Evolutionary conservation across 2,329 filamentous ascomycete species (phyloP).

Genomic region (Colletotrichum agaves): DNA sequence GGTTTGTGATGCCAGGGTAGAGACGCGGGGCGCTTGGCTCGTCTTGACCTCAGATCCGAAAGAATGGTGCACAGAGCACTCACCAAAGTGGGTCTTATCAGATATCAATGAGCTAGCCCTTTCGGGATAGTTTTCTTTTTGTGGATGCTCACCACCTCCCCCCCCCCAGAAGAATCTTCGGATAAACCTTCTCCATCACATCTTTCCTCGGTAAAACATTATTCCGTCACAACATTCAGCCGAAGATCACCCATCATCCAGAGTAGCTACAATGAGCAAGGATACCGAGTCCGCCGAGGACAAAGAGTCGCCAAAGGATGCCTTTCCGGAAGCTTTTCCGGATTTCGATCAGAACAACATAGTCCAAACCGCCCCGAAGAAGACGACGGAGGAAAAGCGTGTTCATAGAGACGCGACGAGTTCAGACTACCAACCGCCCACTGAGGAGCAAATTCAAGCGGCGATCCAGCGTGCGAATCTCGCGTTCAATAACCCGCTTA

Average conservation of each 20-base stretch:
- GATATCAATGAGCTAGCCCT: not conserved
- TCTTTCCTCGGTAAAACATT: constrained; percentile 4
- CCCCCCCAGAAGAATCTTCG: constrained; percentile 2
- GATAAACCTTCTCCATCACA: constrained; percentile 4
- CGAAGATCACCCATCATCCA: constrained; percentile 31
- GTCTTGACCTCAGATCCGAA: constrained; percentile 29
- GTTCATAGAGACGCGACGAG: not conserved
- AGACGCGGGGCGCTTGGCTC: constrained; percentile 28
- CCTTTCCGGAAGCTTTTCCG: constrained; percentile 30
- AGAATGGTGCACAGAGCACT: constrained; percentile 32
- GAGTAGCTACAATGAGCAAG: constrained; percentile 6
- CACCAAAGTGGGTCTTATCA: constrained; percentile 24
- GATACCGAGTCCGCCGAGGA: constrained; percentile 28
- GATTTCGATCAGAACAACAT: constrained; percentile 15
- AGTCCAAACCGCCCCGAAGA: not conserved
- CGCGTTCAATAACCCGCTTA: constrained; percentile 19
- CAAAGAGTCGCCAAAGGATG: constrained; percentile 16
- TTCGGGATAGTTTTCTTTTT: constrained; percentile 25
- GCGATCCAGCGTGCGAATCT: constrained; percentile 29
- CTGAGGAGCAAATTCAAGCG: constrained; percentile 27
- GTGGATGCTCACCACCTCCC: not conserved
- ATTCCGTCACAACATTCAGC: constrained; percentile 5
- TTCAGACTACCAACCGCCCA: constrained; percentile 21
- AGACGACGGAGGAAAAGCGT: not conserved
- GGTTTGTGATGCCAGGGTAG: constrained; percentile 19